Base-by-base conservation (phyloP, 148 eudicot genomes). In the Nyssa sinensis region DNA sequence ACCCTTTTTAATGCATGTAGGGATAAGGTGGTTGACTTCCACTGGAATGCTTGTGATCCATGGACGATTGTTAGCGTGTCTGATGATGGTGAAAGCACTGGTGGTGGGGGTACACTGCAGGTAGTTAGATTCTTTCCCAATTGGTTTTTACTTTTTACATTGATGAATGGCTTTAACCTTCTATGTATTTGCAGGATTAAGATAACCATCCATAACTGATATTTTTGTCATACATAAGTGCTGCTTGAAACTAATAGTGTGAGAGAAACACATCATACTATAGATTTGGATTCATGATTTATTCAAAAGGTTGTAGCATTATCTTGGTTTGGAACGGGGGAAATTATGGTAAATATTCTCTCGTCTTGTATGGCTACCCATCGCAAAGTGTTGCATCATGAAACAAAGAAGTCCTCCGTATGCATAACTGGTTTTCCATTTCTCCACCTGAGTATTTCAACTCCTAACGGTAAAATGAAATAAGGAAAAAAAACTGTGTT, bases 41-140 rank as follows among this genome's bases (percentile, higher is more conserved):
- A 92, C 73, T 92, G 97, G 93, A 95, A 95, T 78, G 78, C 91
- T 8, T 78, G 81, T 70, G 97, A 95, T 86, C 98, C 97, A 35
- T 95, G 98, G 98, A 95, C 97, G 11, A 80, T 95, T 71, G 98
- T 90, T 32, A 92, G 98, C 64, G 97, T 95, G 19, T 95, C 98
- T 32, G 98, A 95, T 35, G 97, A 95, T 77, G 89, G 94, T 79
- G 90, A 87, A 77, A 89, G 90, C 76, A 83, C 91, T 66, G 92
- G 90, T 68, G 96, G 98, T 17, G 97, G 98, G 75, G 98, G 98
- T 64, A 95, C 98, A 13, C 76, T 95, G 71, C 98, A 95, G 97
- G 98, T 92, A 88, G 62, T 55, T 37, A 34, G 14, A 29, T 25
- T 66, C n/a, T 63, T 31, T 63, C 55, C 5, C n/a, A 19, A 17